Evolutionary conservation across 805 yeast genomes (phyloP).

Genomic region (Kockiozyma suomiensis): DNA sequence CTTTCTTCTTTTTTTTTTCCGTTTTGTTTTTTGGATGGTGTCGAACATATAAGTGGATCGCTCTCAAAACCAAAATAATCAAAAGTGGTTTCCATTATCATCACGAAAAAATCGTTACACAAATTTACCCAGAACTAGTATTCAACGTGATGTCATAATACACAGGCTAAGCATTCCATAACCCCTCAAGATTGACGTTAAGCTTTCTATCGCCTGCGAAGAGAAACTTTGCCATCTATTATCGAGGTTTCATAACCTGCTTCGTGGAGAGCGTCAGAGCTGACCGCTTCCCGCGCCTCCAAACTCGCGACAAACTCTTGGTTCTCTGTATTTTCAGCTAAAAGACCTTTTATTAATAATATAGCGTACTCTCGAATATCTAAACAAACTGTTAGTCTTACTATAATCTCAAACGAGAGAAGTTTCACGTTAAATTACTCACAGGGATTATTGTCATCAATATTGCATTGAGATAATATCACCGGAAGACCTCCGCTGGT

Average conservation of each 20-base stretch:
- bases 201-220: constrained; percentile 48
- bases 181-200: no score
- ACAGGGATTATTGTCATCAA: constrained; percentile 87
- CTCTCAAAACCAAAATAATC: no score
- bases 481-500: constrained; percentile 68
- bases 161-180: no score
- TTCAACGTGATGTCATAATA: no score
- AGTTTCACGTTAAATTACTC: constrained; percentile 9
- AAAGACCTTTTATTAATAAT: constrained; percentile 69
- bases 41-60: no score
- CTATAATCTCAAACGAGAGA: background rate
- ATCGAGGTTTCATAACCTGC: constrained; percentile 58
- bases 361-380: constrained; percentile 70
- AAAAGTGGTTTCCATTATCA: no score
- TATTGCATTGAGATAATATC: constrained; percentile 75
- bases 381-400: background rate
- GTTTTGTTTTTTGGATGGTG: no score
- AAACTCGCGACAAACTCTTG: constrained; percentile 74
- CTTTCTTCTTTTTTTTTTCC: no score
- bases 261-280: constrained; percentile 58
- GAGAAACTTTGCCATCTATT: constrained; percentile 65
- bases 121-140: no score
- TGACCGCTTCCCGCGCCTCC: constrained; percentile 71
- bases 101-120: no score
- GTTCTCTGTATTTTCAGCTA: constrained; percentile 66